Base-by-base conservation (phyloP, 257 asterid genomes). In the Cordia subcordata region DNA sequence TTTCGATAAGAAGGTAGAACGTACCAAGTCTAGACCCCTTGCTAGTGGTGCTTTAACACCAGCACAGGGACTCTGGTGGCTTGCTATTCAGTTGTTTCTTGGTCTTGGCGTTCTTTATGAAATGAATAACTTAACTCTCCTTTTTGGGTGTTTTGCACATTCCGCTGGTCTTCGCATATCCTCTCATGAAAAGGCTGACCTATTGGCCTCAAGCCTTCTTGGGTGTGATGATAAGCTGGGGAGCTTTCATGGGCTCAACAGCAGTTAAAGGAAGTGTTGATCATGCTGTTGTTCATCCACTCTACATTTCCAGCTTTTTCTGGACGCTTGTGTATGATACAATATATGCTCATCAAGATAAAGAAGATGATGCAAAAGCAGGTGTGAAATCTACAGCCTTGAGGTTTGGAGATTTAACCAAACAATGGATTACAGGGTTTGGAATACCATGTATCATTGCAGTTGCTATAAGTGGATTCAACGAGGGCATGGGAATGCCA, bases 381-480 rank as follows among this genome's bases (percentile, higher is more conserved):
- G 95, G 98, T 38, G 92, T 91, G 59, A 91, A 91, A 78, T 91
- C 98, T 40, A 86, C 98, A 5, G 98, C 98, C 45, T 72, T 91
- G 72, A 71, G 88, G 73, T 86, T 91, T 73, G 96, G 94, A 37
- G 85, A 85, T 68, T 82, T 87, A 21, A 88, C 95, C 5, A 91
- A 85, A 78, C 61, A 77, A 60, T 88, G 98, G 96, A 68, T 85
- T 45, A 51, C 82, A 71, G 86, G 87, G 18, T 85, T 91, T 71
- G 98, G 92, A 60, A 50, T 83, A 18, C 94, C 92, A 59, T 85
- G 92, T 68, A 76, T 88, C 39, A 68, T 81, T 57, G 67, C 92
- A 84, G 85, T 91, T 63, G 88, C 85, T 62, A 73, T 85, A 27
- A 53, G 53, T 47, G 53, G 53, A 47, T 47, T 15, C 19, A 47